Evolutionary conservation across 495 filamentous ascomycete species (phyloP), one percentile per base, ranked within the genome.

Genomic region (Rusavskia elegans): DNA sequence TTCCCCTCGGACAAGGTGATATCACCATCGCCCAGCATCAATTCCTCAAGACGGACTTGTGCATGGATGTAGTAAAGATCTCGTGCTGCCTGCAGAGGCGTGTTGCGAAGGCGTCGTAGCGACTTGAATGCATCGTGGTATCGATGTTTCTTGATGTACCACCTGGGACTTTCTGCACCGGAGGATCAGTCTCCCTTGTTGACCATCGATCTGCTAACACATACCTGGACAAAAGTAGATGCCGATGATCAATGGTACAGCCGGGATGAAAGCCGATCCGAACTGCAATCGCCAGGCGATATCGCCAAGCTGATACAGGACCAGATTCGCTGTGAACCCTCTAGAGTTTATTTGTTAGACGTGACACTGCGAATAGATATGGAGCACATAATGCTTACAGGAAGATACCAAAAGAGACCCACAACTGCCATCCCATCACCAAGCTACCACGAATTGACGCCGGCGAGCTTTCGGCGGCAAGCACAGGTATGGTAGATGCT

Each of bases 371-470:
- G 9, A 35, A 35, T 11, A 3, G 13, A 35, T 3, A 14, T 1
- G 2, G 32, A 35, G 32, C 10, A 10, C 9, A 13, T 7, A 35
- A 10, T 35, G 51, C 59, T 11, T 53, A 68, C 7, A 86, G 66
- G 57, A 87, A 77, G 57, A 87, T 87, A 38, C 85, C 84, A 54
- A 89, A 89, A 2, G 85, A 85, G 8, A 84, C 87, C 84, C 85
- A 89, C 63, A 89, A 70, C 57, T 93, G 86, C 85, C 85, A 90
- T 16, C 69, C 76, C 85, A 93, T 90, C 37, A 86, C 82, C n/a
- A 93, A 65, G 8, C 77, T 83, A 45, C 87, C 87, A 57, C 87
- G 75, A 50, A 93, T 82, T 20, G 69, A 62, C 16, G 87, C 80
- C 0, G 87, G 87, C 11, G 75, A 70, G 62, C 82, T 87, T 59